Conservation (phyloP, 306 rosid species). For the Prunus fruticosa region DNA sequence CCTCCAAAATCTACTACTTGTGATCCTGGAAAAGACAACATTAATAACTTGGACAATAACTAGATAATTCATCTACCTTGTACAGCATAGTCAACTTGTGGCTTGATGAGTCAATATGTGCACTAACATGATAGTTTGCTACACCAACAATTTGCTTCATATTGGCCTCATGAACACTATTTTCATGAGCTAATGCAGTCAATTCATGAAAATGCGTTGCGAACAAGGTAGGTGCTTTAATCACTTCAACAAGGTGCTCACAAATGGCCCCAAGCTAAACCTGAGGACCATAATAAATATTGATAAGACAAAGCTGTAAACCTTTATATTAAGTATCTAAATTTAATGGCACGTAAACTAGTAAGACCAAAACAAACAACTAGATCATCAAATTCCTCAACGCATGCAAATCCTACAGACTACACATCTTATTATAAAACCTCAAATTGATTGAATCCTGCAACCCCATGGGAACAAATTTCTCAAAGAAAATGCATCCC, state of each 20-base stretch:
- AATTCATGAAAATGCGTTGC: slow-evolving; percentile 98
- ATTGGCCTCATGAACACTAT: slow-evolving; percentile 32
- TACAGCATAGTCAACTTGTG: slow-evolving; percentile 91
- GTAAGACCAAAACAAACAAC: background rate
- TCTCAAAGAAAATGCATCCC: background rate
- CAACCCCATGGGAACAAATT: background rate
- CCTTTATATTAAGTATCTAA: background rate
- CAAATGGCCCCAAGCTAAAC: slow-evolving; percentile 99
- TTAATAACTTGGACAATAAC: background rate
- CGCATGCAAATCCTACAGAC: background rate
- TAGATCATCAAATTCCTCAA: slow-evolving; percentile 2
- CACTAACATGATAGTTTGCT: slow-evolving; percentile 92
- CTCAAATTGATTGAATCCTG: background rate
- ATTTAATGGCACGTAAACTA: background rate
- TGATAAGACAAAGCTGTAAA: slow-evolving; percentile 12
- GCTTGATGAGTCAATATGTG: slow-evolving; percentile 86
- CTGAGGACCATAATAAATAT: slow-evolving; percentile 46
- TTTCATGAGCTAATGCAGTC: slow-evolving; percentile 75
- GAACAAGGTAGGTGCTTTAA: slow-evolving; percentile 87
- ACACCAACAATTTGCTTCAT: slow-evolving; percentile 67
- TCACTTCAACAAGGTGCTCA: slow-evolving; percentile 85
- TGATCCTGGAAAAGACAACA: background rate
- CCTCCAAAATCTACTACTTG: background rate
- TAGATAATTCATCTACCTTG: slow-evolving; percentile 54
- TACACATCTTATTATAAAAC: background rate